Percentiles rank a stretch among this genome's conserved stretches.
Conservation (phyloP, 169 alveolate genomes). For the Eimeria sp. region DNA sequence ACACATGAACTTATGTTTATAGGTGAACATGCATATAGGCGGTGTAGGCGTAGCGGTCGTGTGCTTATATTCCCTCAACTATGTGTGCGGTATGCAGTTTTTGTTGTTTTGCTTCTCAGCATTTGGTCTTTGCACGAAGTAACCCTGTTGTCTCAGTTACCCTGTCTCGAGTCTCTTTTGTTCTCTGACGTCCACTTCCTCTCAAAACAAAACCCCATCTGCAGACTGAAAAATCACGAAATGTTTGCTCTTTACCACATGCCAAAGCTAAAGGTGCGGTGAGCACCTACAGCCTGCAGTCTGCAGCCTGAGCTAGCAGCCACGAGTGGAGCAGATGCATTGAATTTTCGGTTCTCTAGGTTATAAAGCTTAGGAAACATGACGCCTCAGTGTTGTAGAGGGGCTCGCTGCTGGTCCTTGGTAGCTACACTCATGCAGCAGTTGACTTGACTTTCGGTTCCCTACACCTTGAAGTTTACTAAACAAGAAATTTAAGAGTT, state of each 20-base stretch:
- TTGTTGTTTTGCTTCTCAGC: slow-evolving; percentile 26
- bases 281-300: background rate
- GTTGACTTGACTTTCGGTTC: background rate
- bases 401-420: background rate
- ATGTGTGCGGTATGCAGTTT: background rate
- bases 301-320: background rate
- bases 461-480: no score
- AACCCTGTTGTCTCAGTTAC: slow-evolving; percentile 30
- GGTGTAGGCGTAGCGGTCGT: background rate
- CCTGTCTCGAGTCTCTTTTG: slow-evolving; percentile 59
- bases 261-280: slow-evolving; percentile 60
- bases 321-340: background rate
- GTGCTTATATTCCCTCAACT: background rate
- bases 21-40: background rate
- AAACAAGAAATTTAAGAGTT: background rate
- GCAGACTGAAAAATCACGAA: slow-evolving; percentile 78
- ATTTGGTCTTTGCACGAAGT: slow-evolving; percentile 66
- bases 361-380: no score
- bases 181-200: slow-evolving; percentile 76
- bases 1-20: no score
- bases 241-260: slow-evolving; percentile 69
- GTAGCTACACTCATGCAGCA: background rate
- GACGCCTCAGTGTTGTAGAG: background rate
- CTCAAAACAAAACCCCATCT: slow-evolving; percentile 70
- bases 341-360: background rate